Conservation (phyloP, 495 filamentous ascomycete species). For the Rostrohypoxylon terebratum region DNA sequence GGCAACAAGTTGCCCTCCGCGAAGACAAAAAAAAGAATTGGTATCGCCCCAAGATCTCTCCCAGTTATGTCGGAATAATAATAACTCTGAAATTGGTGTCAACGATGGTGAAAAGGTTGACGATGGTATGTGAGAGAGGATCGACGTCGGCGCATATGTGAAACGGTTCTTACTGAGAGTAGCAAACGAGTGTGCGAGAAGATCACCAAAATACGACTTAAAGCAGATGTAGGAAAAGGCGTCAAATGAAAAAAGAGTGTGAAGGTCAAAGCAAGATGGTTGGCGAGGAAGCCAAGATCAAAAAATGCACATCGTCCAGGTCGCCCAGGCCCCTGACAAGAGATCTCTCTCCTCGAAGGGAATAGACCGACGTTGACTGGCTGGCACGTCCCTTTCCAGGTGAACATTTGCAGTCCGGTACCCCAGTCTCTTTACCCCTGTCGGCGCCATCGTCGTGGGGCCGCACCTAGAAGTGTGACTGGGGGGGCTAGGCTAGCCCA, state of each 20-base stretch:
- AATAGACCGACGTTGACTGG: slow-evolving; percentile 36
- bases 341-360: slow-evolving; percentile 37
- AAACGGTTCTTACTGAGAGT: slow-evolving; percentile 44
- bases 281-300: slow-evolving; percentile 47
- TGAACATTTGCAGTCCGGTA: slow-evolving; percentile 33
- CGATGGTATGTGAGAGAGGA: slow-evolving; percentile 39
- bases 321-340: slow-evolving; percentile 40
- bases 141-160: slow-evolving; percentile 48
- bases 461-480: slow-evolving; percentile 22
- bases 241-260: slow-evolving; percentile 38
- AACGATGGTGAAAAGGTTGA: slow-evolving; percentile 41
- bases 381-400: slow-evolving; percentile 27
- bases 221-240: slow-evolving; percentile 34
- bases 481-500: slow-evolving; percentile 25
- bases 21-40: slow-evolving; percentile 29
- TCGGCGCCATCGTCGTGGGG: slow-evolving; percentile 37
- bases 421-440: slow-evolving; percentile 38
- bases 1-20: slow-evolving; percentile 42
- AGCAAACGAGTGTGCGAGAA: slow-evolving; percentile 42
- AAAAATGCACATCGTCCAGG: slow-evolving; percentile 31
- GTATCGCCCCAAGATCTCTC: slow-evolving; percentile 23
- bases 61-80: slow-evolving; percentile 20
- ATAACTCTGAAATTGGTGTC: slow-evolving; percentile 21
- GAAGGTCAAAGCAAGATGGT: slow-evolving; percentile 43
- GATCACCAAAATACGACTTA: slow-evolving; percentile 30